Conservation (phyloP, 495 filamentous ascomycete genomes). For the Endocarpon pusillum region DNA sequence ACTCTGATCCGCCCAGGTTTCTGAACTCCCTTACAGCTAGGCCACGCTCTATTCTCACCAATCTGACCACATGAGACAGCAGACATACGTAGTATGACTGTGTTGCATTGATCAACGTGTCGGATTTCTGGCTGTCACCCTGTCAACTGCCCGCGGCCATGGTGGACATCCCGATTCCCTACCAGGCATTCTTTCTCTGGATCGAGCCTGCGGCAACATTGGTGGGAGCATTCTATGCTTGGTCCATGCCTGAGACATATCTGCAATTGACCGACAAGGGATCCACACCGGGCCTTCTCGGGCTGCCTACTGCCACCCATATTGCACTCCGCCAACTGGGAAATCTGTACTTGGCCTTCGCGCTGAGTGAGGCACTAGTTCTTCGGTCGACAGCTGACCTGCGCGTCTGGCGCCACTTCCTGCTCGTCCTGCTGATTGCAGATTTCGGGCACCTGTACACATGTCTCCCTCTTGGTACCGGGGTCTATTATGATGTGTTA, state of each 20-base stretch:
- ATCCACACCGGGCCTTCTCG: constrained; percentile 22
- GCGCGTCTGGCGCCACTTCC: constrained; percentile 43
- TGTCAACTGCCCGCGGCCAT: too few species aligned
- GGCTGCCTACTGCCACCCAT: constrained; percentile 20
- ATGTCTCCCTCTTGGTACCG: constrained; percentile 27
- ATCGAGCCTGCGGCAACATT: constrained; percentile 51
- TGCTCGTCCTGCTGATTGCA: constrained; percentile 43
- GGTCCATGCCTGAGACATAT: constrained; percentile 37
- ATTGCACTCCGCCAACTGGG: constrained; percentile 23
- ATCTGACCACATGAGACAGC: too few species aligned
- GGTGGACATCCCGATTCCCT: too few species aligned
- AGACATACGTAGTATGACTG: too few species aligned
- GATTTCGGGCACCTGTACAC: constrained; percentile 53
- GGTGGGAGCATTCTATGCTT: constrained; percentile 44
- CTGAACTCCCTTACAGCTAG: too few species aligned
- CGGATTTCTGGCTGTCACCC: too few species aligned
- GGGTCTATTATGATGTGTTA: constrained; percentile 37
- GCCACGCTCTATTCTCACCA: too few species aligned
- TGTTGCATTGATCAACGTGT: too few species aligned
- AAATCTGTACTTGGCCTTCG: constrained; percentile 31
- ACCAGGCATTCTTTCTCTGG: constrained; percentile 46
- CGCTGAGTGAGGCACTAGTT: constrained; percentile 51
- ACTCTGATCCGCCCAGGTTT: too few species aligned
- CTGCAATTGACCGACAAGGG: constrained; percentile 37
- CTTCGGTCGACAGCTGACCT: constrained; percentile 43